These are phyloP conservation scores for Penicillium herquei DNA, from an alignment of 495 filamentous ascomycete genomes.

Conservation along the genomic window DNA sequence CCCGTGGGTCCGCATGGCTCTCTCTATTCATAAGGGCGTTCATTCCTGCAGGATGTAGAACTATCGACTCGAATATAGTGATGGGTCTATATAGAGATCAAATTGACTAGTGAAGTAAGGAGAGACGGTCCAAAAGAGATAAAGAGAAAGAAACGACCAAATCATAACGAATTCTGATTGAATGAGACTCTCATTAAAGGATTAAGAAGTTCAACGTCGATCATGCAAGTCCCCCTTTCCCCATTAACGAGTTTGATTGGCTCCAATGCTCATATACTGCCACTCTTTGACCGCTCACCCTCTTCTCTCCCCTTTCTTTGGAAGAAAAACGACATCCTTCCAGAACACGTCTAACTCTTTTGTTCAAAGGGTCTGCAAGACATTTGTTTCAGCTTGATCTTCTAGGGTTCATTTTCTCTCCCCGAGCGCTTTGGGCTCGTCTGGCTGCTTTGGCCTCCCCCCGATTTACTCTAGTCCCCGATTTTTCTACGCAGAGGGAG, in stretches of 20 bases:
- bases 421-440: constrained; percentile 4
- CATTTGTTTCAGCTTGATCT: background rate
- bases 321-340: background rate
- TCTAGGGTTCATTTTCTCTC: background rate
- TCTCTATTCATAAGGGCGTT: background rate
- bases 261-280: constrained; percentile 13
- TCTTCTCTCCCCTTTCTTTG: constrained; percentile 23
- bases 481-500: constrained; percentile 6
- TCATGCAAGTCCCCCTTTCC: constrained; percentile 4
- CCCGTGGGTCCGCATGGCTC: background rate
- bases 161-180: background rate
- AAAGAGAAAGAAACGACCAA: background rate
- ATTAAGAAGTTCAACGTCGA: constrained; percentile 2
- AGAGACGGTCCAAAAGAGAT: background rate
- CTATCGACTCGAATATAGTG: background rate
- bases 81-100: too few species aligned
- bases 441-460: background rate
- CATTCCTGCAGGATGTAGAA: background rate
- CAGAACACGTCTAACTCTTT: background rate
- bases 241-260: constrained; percentile 21
- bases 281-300: constrained; percentile 21
- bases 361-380: background rate
- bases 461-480: constrained; percentile 4
- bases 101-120: background rate
- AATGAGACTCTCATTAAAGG: too few species aligned